phyloP scores from a whole-genome alignment of 179 eudicot species.

The Silene noctiflora region DNA sequence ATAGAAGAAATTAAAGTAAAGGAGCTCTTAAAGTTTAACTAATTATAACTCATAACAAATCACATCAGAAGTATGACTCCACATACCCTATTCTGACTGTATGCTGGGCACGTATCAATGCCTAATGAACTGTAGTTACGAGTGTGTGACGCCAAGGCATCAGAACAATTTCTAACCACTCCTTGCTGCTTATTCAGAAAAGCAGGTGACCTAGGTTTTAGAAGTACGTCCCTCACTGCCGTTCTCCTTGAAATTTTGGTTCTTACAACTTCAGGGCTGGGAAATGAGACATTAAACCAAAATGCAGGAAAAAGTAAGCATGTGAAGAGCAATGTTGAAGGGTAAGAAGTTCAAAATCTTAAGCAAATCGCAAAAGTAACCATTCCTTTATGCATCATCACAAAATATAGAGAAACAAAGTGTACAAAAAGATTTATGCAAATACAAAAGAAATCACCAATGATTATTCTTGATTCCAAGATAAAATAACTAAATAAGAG shows the following conservation, averaged over 20 bases:
- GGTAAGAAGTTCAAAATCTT: not conserved
- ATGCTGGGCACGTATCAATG: constrained; percentile 1
- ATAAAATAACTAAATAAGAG: not conserved
- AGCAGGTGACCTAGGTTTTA: constrained; percentile 17
- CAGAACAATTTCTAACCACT: not conserved
- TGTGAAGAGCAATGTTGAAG: not conserved
- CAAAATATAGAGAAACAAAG: not conserved
- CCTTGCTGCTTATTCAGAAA: constrained; percentile 9
- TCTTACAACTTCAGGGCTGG: constrained; percentile 21
- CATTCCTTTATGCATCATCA: not conserved
- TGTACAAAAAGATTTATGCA: not conserved
- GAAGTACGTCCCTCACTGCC: constrained; percentile 3
- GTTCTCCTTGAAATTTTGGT: constrained; percentile 13
- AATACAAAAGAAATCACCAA: not conserved
- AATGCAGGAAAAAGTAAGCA: not conserved
- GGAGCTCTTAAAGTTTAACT: not conserved
- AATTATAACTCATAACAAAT: constrained; percentile 7
- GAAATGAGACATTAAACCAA: not conserved
- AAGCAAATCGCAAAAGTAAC: not conserved
- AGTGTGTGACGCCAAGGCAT: constrained; percentile 16
- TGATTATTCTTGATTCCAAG: not conserved
- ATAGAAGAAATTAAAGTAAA: constrained; percentile 11
- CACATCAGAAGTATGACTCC: not conserved
- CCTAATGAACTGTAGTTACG: constrained; percentile 23
- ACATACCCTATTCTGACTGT: constrained; percentile 28